Base-by-base conservation (phyloP, 139 green algal genomes). In the Chlamydomonas urium region DNA sequence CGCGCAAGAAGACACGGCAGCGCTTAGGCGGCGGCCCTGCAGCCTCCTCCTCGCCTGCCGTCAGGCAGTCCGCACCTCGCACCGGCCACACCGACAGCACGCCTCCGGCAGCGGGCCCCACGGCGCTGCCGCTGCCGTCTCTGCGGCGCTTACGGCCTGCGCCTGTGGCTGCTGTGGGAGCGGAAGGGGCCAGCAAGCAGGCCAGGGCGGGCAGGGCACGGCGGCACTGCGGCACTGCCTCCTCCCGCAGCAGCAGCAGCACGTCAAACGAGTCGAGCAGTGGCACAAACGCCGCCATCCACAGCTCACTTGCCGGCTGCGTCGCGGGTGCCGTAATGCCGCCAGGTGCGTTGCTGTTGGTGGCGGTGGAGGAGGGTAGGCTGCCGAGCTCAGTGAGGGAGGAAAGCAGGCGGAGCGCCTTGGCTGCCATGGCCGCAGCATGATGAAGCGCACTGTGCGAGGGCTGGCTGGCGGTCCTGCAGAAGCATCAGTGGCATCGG, bases 211-310 rank as follows among this genome's bases (percentile, higher is more conserved):
- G 60, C 33, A 72, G 61, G 10, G 47, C 47, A 3, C 66, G 29
- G 48, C 28, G 3, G 4, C 63, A 48, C 63, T 53, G 73, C 21
- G 45, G 38, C 47, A 91, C 68, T 1, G 87, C 85, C 21, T 92
- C 89, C 5, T 60, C 47, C n/a, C 84, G 62, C 45, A 94, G 75
- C 14, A 72, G 45, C 5, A 94, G 31, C 28, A 91, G 53, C 0
- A 73, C 80, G 73, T 93, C 88, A 70, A 89, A 92, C 38, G 87
- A 81, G 0, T 32, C 42, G 8, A 86, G 36, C 0, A 75, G 72
- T 1, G 79, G 58, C 0, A 19, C 48, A 47, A 90, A 90, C 1
- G 86, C 69, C 10, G 19, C 14, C 60, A 68, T 38, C 60, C 60
- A 48, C 60, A 38, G 23, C 19, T 14, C n/a, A n/a, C n/a, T n/a